Base-by-base conservation (phyloP, 2,329 filamentous ascomycete species). In the Colletotrichum endophyticum region DNA sequence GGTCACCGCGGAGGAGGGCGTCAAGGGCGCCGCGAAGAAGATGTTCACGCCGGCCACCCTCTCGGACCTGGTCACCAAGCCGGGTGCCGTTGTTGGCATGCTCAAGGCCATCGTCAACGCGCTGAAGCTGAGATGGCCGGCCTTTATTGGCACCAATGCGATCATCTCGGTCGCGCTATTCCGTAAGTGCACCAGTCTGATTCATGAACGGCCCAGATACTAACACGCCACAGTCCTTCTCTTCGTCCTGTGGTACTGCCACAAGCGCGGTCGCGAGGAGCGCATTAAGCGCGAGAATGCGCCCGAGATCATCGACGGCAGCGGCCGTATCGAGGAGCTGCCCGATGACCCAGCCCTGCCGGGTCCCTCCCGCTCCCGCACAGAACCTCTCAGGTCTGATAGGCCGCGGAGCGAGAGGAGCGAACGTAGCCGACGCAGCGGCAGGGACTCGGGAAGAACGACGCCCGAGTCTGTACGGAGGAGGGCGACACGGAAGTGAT, bases 241-340 rank as follows among this genome's bases (percentile, higher is more conserved):
- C 73, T 97, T 98, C 83, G 95, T 98, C 61, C 93, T 99, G 81
- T 99, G 96, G 96, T 99, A 99, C 86, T 99, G 96, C 86, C 94
- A 99, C 86, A 99, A 99, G 88, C 94, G 97, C 70, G 97, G 97
- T 53, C 92, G 92, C 61, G 96, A 99, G 86, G 93, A 93, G 8
- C 92, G 97, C 67, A 91, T 99, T 15, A 93, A 94, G 82, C 91
- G 84, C 67, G 90, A 92, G 81, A 86, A 86, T 69, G 79, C 84
- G 2, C 84, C 82, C 13, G 80, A 79, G 25, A 77, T 80, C 16
- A 79, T 87, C 44, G 85, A 87, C 30, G 87, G 83, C 15, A 81
- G 82, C 72, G 80, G 83, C 32, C 84, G 88, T 28, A 84, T 90
- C 59, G 88, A 90, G 79, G 89, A 90, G 79, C 84, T 90, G 8